Conservation (phyloP, 140 eudicot genomes). For the Senecio squalidus region DNA sequence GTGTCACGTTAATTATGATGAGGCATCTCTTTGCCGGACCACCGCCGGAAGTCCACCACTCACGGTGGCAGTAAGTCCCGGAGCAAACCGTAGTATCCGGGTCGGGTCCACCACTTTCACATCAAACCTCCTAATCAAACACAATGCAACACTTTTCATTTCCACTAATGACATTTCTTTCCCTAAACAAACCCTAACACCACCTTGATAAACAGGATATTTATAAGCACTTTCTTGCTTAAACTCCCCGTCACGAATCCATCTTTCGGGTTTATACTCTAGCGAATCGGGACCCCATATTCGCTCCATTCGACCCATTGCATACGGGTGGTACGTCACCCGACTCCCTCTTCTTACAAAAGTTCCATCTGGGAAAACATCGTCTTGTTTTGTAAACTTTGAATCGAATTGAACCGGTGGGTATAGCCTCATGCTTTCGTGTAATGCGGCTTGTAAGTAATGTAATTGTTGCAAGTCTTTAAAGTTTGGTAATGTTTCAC, state of each 20-base stretch:
- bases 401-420: slow-evolving; percentile 75
- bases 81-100: slow-evolving; percentile 31
- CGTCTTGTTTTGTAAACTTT: slow-evolving; percentile 42
- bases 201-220: slow-evolving; percentile 70
- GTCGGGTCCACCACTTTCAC: slow-evolving; percentile 23
- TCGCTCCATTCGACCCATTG: slow-evolving; percentile 73
- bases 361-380: slow-evolving; percentile 57
- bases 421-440: slow-evolving; percentile 60
- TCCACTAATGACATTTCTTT: slow-evolving; percentile 59
- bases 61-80: slow-evolving; percentile 62
- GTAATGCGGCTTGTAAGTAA: slow-evolving; percentile 48
- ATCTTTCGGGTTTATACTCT: slow-evolving; percentile 53
- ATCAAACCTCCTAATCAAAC: slow-evolving; percentile 42
- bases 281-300: slow-evolving; percentile 55
- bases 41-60: slow-evolving; percentile 53
- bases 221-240: slow-evolving; percentile 36
- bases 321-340: slow-evolving; percentile 70
- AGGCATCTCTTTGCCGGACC: slow-evolving; percentile 25
- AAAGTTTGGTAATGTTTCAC: slow-evolving; percentile 19
- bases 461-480: slow-evolving; percentile 44
- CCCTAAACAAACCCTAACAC: slow-evolving; percentile 69
- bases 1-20: not conserved
- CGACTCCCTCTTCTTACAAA: slow-evolving; percentile 33
- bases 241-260: slow-evolving; percentile 48
- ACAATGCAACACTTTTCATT: slow-evolving; percentile 46